Evolutionary conservation across 805 yeast species (phyloP).

Genomic region (Ogataea siamensis): DNA sequence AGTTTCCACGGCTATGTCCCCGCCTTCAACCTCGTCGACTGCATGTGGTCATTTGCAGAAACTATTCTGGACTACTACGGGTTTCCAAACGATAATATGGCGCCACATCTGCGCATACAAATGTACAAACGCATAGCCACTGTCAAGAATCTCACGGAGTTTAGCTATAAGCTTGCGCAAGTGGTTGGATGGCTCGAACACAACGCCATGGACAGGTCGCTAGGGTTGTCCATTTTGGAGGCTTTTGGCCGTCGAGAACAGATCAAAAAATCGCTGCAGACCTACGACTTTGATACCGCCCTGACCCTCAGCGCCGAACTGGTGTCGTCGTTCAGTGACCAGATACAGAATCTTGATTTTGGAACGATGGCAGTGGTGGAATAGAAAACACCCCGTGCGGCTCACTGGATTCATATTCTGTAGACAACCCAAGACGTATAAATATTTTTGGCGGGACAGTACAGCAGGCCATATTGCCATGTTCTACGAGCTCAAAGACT

Average conservation of each 20-base stretch:
- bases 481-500: constrained; percentile 22
- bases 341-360: constrained; percentile 7
- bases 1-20: not conserved
- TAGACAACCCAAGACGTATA: not conserved
- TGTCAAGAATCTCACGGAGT: constrained; percentile 24
- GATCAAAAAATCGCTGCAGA: constrained; percentile 6
- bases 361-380: not conserved
- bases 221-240: constrained; percentile 12
- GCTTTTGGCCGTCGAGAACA: constrained; percentile 21
- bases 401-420: constrained; percentile 14
- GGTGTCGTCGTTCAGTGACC: constrained; percentile 5
- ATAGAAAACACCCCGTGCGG: constrained; percentile 7
- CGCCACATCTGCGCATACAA: constrained; percentile 23
- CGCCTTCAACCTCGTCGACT: constrained; percentile 16
- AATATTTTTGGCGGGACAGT: not conserved
- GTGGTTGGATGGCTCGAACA: constrained; percentile 11
- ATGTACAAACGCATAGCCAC: constrained; percentile 24
- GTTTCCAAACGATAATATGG: constrained; percentile 25
- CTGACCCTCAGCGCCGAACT: constrained; percentile 9
- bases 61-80: constrained; percentile 17
- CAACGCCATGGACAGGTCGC: constrained; percentile 5
- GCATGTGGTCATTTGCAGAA: constrained; percentile 28
- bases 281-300: constrained; percentile 14
- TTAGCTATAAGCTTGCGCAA: constrained; percentile 17
- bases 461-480: constrained; percentile 4